These are phyloP conservation scores for Colletotrichum liriopes DNA, from an alignment of 2,329 filamentous ascomycete species.

Conservation along the genomic window DNA sequence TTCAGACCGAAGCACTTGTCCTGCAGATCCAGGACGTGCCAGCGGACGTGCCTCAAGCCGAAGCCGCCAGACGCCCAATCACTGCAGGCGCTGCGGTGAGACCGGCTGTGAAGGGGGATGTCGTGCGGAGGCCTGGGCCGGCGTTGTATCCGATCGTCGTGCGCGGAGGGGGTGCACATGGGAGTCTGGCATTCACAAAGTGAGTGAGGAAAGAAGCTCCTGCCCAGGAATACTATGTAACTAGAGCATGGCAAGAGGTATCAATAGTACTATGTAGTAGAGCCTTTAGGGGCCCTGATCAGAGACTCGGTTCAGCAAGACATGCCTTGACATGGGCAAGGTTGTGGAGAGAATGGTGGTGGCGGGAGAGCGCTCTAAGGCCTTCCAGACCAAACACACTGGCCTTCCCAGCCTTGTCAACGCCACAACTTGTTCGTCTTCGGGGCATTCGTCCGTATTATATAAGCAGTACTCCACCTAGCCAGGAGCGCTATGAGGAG, in stretches of 20 bases:
- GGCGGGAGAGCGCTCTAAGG: neutral
- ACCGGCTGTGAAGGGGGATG: constrained; percentile 18
- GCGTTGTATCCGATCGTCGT: constrained; percentile 11
- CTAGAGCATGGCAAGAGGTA: neutral
- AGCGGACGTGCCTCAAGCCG: constrained; percentile 25
- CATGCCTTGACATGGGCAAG: constrained; percentile 3
- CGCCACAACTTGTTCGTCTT: neutral
- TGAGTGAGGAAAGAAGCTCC: neutral
- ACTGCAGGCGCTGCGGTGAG: constrained; percentile 20
- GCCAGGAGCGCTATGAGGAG: constrained; percentile 16
- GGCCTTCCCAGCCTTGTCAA: constrained; percentile 3
- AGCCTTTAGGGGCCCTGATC: neutral
- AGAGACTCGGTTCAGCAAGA: constrained; percentile 6
- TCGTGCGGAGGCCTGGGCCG: neutral
- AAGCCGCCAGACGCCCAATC: constrained; percentile 37
- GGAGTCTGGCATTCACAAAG: no score
- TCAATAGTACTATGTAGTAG: neutral
- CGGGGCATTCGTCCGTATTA: neutral
- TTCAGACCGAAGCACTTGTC: constrained; percentile 33
- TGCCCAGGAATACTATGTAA: neutral
- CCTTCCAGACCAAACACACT: neutral
- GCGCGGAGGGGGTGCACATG: neutral
- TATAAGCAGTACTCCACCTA: constrained; percentile 10
- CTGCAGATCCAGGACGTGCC: constrained; percentile 36
- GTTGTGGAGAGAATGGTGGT: neutral